Conservation (phyloP, 192 early-diverging fungal species). For the Dissophora ornata region DNA sequence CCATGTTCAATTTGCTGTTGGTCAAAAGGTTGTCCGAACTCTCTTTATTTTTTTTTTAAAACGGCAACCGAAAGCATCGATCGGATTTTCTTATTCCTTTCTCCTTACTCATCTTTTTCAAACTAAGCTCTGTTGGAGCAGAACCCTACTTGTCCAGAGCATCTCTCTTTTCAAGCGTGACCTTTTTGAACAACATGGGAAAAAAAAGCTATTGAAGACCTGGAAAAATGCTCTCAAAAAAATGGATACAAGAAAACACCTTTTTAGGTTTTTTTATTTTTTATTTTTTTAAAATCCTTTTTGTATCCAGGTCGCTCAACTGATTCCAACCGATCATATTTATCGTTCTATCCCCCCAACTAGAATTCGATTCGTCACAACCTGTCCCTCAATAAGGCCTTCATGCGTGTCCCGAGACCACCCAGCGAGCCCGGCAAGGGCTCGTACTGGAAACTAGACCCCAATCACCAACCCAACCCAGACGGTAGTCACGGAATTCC, state of each 20-base stretch:
- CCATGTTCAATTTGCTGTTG: no score
- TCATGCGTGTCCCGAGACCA: slow-evolving; percentile 80
- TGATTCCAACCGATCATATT: neutral
- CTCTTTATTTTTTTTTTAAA: no score
- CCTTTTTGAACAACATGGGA: slow-evolving; percentile 36
- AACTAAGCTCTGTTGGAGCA: slow-evolving; percentile 14
- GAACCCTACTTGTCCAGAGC: slow-evolving; percentile 41
- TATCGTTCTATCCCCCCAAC: neutral
- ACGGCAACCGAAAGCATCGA: no score
- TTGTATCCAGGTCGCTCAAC: neutral
- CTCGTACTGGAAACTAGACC: slow-evolving; percentile 76
- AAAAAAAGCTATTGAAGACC: slow-evolving; percentile 1
- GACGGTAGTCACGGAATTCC: neutral
- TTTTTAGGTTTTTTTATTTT: slow-evolving; percentile 12
- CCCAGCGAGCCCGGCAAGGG: slow-evolving; percentile 76
- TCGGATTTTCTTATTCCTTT: no score
- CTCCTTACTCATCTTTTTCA: no score
- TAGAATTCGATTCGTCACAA: slow-evolving; percentile 92
- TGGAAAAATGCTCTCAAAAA: slow-evolving; percentile 11
- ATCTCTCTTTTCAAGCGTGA: slow-evolving; percentile 29
- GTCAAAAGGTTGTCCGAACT: no score
- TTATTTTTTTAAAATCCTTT: no score
- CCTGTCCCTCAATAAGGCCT: slow-evolving; percentile 84
- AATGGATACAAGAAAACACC: neutral
- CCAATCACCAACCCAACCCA: slow-evolving; percentile 37